phyloP scores from a whole-genome alignment of 2,329 filamentous ascomycete genomes.

The Zasmidium angulare region DNA sequence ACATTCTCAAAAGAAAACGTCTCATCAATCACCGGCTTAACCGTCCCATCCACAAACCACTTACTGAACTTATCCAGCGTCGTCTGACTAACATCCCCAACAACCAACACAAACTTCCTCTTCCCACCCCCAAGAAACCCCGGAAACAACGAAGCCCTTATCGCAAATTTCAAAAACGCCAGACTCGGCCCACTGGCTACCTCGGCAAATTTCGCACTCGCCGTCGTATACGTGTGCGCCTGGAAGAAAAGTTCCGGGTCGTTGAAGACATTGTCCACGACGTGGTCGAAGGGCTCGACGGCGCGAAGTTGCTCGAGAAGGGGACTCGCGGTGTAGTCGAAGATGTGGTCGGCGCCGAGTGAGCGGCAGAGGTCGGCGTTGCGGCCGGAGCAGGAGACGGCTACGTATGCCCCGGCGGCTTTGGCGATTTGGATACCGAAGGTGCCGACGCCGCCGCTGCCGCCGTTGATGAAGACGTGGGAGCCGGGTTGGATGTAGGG shows the following conservation, averaged over 20 bases:
- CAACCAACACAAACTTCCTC: constrained; percentile 42
- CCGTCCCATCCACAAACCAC: constrained; percentile 59
- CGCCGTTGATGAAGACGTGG: constrained; percentile 64
- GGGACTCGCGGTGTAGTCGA: constrained; percentile 59
- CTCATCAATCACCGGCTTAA: constrained; percentile 58
- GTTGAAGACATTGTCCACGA: constrained; percentile 59
- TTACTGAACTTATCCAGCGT: constrained; percentile 52
- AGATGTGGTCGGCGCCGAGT: constrained; percentile 63
- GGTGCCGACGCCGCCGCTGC: constrained; percentile 60
- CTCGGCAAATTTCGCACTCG: constrained; percentile 54
- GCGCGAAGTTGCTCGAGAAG: constrained; percentile 49
- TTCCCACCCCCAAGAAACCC: constrained; percentile 53
- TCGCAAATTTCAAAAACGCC: constrained; percentile 37
- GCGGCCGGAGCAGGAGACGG: constrained; percentile 56
- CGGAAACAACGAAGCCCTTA: constrained; percentile 38
- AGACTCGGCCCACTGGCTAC: constrained; percentile 45
- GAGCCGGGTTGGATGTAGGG: constrained; percentile 42
- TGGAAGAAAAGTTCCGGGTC: constrained; percentile 54
- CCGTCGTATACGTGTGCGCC: constrained; percentile 51
- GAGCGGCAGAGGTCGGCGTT: constrained; percentile 58
- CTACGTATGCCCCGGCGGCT: constrained; percentile 58
- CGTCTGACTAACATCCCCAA: constrained; percentile 40
- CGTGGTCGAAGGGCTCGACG: constrained; percentile 47
- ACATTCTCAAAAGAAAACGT: constrained; percentile 57
- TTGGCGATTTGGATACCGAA: constrained; percentile 66